Evolutionary conservation across 768 basidiomycete genomes (phyloP).

Genomic region (Lactifluus pinguis): DNA sequence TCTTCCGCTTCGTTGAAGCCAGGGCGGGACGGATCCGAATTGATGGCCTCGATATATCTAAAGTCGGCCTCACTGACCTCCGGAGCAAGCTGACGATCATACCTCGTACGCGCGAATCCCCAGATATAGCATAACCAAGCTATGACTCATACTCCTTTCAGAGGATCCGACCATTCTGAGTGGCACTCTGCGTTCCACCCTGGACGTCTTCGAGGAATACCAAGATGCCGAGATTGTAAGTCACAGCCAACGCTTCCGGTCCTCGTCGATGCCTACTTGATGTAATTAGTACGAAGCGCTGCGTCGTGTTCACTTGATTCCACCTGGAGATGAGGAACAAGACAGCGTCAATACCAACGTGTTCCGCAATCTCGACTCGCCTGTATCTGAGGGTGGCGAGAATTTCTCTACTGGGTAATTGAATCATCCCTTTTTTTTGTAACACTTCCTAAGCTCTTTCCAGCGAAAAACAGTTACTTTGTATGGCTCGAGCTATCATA

Average conservation of each 20-base stretch:
- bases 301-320: constrained; percentile 75
- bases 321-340: constrained; percentile 42
- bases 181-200: constrained; percentile 67
- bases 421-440: not conserved
- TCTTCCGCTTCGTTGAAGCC: constrained; percentile 89
- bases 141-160: constrained; percentile 22
- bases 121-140: not conserved
- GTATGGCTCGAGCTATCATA: constrained; percentile 82
- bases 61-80: constrained; percentile 74
- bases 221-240: constrained; percentile 73
- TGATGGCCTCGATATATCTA: constrained; percentile 72
- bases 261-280: constrained; percentile 1
- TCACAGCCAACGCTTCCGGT: not conserved
- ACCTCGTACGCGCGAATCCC: constrained; percentile 40
- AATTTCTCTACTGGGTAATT: constrained; percentile 80
- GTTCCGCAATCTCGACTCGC: constrained; percentile 65
- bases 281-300: constrained; percentile 61
- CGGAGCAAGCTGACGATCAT: constrained; percentile 70
- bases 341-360: constrained; percentile 59
- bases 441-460: not conserved
- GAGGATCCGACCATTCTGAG: constrained; percentile 88
- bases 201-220: constrained; percentile 85
- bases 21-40: constrained; percentile 64
- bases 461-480: constrained; percentile 77
- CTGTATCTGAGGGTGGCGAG: constrained; percentile 77